phyloP scores from a whole-genome alignment of 345 rosid genomes.

The Raphanus raphanistrum region DNA sequence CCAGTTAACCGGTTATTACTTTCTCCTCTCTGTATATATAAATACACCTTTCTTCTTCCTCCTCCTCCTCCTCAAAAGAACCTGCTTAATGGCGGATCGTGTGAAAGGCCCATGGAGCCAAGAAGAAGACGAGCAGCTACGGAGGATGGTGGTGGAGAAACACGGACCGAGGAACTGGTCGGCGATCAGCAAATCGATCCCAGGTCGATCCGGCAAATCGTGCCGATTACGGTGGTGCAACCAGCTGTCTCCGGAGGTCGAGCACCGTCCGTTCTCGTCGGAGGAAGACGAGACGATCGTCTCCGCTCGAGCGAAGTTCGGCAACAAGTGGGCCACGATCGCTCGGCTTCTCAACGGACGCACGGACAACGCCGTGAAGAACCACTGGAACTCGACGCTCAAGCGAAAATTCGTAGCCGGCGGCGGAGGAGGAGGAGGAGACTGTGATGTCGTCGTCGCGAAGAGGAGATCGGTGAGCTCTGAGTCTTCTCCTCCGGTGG shows the following conservation, averaged over 20 bases:
- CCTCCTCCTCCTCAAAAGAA: background rate
- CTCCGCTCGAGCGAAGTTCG: constrained; percentile 71
- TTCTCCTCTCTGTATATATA: constrained; percentile 25
- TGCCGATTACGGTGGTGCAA: constrained; percentile 95
- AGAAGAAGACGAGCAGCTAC: constrained; percentile 81
- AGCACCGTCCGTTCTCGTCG: constrained; percentile 68
- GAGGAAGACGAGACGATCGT: constrained; percentile 77
- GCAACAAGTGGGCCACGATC: constrained; percentile 96
- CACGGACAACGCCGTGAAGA: constrained; percentile 89
- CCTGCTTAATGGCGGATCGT: constrained; percentile 52
- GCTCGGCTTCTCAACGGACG: constrained; percentile 92
- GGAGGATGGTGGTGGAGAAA: constrained; percentile 66
- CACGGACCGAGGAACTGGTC: constrained; percentile 97
- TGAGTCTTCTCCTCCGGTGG: constrained; percentile 45
- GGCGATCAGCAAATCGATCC: constrained; percentile 77
- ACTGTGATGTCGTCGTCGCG: constrained; percentile 37
- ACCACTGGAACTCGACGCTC: constrained; percentile 95
- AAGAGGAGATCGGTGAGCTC: constrained; percentile 70
- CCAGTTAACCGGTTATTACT: constrained; percentile 43
- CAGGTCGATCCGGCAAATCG: constrained; percentile 91
- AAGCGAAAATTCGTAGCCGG: constrained; percentile 62
- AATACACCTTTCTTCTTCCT: constrained; percentile 1
- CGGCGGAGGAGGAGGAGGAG: constrained; percentile 47
- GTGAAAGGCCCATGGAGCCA: constrained; percentile 97
- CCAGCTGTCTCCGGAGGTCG: constrained; percentile 91